Evolutionary conservation across 176 grass and related monocot genomes (phyloP).

Genomic region (Aegilops speltoides): DNA sequence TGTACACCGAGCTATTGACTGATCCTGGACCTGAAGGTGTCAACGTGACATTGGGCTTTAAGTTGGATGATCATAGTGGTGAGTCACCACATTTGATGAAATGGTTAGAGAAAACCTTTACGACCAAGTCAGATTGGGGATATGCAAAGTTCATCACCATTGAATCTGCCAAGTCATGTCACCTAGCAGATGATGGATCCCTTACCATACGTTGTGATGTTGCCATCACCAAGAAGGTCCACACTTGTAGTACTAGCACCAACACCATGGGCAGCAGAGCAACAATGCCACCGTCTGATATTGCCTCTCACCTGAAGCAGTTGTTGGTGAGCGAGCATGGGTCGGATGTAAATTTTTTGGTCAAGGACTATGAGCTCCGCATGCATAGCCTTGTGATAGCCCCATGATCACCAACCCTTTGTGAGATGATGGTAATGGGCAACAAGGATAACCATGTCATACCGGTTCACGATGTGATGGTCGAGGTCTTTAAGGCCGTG

Average conservation of each 20-base stretch:
- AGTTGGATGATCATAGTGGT: too few species aligned
- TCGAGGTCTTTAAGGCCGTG: too few species aligned
- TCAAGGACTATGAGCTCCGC: neutral
- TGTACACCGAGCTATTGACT: neutral
- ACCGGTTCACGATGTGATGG: too few species aligned
- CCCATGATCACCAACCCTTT: neutral
- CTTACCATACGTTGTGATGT: neutral
- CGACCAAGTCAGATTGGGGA: neutral
- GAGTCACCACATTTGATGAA: too few species aligned
- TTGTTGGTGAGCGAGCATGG: neutral
- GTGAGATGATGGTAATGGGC: too few species aligned
- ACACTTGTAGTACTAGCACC: neutral
- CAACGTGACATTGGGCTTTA: too few species aligned
- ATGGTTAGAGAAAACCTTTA: too few species aligned
- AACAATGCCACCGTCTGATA: neutral
- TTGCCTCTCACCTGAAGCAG: neutral
- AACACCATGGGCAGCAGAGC: neutral
- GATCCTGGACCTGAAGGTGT: too few species aligned
- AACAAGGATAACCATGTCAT: too few species aligned
- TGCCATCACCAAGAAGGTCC: neutral
- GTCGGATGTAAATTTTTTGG: neutral
- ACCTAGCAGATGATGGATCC: neutral
- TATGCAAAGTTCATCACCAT: neutral
- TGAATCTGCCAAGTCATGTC: neutral
- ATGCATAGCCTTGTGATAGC: neutral